Evolutionary conservation across 169 alveolate species (phyloP).

Genomic region (Blepharisma undulans): DNA sequence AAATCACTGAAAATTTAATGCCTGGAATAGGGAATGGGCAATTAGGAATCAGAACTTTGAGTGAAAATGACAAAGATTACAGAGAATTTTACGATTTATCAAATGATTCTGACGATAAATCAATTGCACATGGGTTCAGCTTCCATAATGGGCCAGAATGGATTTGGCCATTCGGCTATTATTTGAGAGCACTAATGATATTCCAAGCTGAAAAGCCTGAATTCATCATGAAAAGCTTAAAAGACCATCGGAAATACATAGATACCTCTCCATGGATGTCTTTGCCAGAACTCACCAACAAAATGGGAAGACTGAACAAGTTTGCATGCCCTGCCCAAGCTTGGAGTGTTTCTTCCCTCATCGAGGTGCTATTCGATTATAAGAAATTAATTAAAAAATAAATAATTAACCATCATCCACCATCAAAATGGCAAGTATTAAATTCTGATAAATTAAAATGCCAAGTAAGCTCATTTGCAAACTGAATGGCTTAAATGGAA

Average conservation of each 20-base stretch:
- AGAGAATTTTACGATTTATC: conserved; percentile 85
- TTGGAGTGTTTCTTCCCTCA: conserved; percentile 75
- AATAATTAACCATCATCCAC: background rate
- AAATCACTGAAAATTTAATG: conserved; percentile 64
- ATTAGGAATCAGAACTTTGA: conserved; percentile 90
- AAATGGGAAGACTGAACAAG: conserved; percentile 77
- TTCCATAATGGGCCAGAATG: conserved; percentile 97
- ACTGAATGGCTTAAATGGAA: background rate
- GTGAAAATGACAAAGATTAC: conserved; percentile 79
- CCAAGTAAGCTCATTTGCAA: background rate
- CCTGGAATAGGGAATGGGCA: conserved; percentile 57
- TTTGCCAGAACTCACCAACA: conserved; percentile 93
- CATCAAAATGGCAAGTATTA: background rate
- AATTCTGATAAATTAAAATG: background rate
- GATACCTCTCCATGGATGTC: conserved; percentile 83
- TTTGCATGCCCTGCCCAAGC: conserved; percentile 90
- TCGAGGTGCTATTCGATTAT: conserved; percentile 36
- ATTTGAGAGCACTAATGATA: conserved; percentile 67
- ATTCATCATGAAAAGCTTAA: conserved; percentile 62
- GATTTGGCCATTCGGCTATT: conserved; percentile 94
- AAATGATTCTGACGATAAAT: conserved; percentile 77
- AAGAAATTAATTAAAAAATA: background rate
- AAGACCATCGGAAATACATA: conserved; percentile 74
- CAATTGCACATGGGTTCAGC: conserved; percentile 87
- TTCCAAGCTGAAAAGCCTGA: conserved; percentile 45